These are phyloP conservation scores for Arthrobotrys sphaeroides DNA, from an alignment of 2,329 filamentous ascomycete genomes.

Conservation along the genomic window DNA sequence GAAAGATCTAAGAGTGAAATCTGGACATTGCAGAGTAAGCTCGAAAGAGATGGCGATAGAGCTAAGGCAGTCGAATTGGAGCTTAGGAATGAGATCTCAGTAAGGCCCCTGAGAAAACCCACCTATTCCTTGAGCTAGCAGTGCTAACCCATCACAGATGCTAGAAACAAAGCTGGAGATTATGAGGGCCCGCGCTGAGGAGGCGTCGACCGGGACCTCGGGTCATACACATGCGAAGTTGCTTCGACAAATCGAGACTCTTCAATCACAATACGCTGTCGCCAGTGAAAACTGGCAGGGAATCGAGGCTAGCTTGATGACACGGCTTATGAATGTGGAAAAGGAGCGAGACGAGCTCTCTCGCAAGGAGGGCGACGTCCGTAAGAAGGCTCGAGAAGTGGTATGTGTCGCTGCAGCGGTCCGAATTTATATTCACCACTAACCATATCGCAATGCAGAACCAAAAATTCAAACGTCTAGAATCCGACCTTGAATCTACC, in stretches of 20 bases:
- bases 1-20: constrained; percentile 69
- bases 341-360: constrained; percentile 89
- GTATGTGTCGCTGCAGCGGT: constrained; percentile 65
- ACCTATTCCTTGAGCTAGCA: background rate
- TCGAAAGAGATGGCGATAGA: constrained; percentile 77
- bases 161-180: constrained; percentile 91
- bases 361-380: constrained; percentile 83
- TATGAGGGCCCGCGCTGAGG: constrained; percentile 84
- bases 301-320: constrained; percentile 85
- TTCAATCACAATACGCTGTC: constrained; percentile 93
- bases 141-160: constrained; percentile 63
- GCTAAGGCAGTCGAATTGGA: constrained; percentile 75
- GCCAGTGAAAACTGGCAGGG: constrained; percentile 98
- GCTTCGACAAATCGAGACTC: constrained; percentile 89
- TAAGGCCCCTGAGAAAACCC: constrained; percentile 56
- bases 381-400: constrained; percentile 87
- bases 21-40: constrained; percentile 78
- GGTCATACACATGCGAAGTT: constrained; percentile 89
- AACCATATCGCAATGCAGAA: constrained; percentile 65
- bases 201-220: constrained; percentile 81
- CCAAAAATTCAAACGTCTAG: constrained; percentile 72
- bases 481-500: constrained; percentile 82
- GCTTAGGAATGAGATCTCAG: constrained; percentile 74
- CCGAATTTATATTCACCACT: background rate
- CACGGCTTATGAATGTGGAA: constrained; percentile 79